phyloP scores from a whole-genome alignment of 257 asterid genomes.

The Dorcoceras hygrometricum region DNA sequence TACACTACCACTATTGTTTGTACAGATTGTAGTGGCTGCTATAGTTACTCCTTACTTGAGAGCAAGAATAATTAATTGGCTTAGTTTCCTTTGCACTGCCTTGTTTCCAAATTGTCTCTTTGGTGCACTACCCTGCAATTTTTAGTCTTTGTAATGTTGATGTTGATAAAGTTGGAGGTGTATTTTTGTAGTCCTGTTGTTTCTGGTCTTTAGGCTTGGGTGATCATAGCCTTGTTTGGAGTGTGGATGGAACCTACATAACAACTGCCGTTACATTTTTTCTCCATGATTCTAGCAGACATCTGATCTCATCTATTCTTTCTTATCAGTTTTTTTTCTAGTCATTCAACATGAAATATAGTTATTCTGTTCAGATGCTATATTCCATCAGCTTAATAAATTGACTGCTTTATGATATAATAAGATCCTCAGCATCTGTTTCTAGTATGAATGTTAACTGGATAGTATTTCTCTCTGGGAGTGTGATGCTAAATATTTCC shows the following conservation, averaged over 20 bases:
- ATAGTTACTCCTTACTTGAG: conserved; percentile 17
- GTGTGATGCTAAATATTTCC: too few relatives aligned
- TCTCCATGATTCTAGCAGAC: background rate
- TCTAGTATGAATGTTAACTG: too few relatives aligned
- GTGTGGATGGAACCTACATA: background rate
- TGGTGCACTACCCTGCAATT: background rate
- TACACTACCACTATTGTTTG: background rate
- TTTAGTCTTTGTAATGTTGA: background rate
- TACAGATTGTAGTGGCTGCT: conserved; percentile 15
- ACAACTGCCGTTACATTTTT: background rate
- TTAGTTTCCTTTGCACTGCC: conserved; percentile 1
- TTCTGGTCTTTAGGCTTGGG: background rate
- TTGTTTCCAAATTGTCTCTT: conserved; percentile 6
- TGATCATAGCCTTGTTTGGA: background rate
- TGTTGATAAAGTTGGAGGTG: conserved; percentile 6
- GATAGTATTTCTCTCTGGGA: too few relatives aligned
- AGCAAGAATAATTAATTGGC: conserved; percentile 6
- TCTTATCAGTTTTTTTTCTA: background rate
- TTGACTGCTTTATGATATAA: background rate
- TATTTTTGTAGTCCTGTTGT: background rate
- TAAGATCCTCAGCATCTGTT: background rate
- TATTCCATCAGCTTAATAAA: too few relatives aligned
- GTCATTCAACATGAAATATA: background rate
- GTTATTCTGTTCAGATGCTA: background rate
- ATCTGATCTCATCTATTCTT: background rate